Conservation (phyloP, 2,329 filamentous ascomycete genomes). For the Chaetomiaceae sp. region DNA sequence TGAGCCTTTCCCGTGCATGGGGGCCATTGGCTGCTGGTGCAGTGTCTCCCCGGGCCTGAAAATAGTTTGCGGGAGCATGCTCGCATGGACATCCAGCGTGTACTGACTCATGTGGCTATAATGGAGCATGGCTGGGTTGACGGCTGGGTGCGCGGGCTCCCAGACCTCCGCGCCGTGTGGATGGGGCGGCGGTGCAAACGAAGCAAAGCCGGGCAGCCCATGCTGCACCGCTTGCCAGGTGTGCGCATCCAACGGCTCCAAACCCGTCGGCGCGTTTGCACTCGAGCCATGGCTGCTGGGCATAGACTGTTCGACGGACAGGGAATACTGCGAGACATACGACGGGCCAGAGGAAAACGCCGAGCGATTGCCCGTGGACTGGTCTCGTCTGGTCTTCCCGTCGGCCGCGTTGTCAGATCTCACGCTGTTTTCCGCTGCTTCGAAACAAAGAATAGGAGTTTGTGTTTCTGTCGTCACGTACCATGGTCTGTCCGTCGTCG, state of each 20-base stretch:
- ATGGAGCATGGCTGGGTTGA: neutral
- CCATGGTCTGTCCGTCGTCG: constrained; percentile 2
- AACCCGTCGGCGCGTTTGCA: neutral
- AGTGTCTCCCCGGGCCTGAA: constrained; percentile 1
- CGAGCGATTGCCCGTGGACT: neutral
- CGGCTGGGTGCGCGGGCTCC: neutral
- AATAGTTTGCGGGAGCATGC: constrained; percentile 5
- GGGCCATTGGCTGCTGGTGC: neutral
- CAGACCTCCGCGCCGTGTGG: constrained; percentile 2
- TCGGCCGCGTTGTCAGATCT: neutral
- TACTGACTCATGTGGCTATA: constrained; percentile 7
- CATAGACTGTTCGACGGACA: neutral
- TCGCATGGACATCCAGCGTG: constrained; percentile 8
- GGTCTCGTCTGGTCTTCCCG: neutral
- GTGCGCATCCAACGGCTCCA: neutral
- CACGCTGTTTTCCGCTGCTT: neutral
- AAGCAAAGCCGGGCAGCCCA: neutral
- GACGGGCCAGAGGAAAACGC: neutral
- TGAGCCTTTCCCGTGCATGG: neutral
- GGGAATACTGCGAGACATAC: constrained; percentile 6
- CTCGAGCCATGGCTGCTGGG: neutral
- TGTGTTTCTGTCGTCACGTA: constrained; percentile 1
- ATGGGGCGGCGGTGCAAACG: constrained; percentile 5
- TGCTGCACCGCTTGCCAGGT: constrained; percentile 1
- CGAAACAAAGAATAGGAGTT: neutral